Conservation (phyloP, 192 early-diverging fungal species). For the Coemansia sp. region DNA sequence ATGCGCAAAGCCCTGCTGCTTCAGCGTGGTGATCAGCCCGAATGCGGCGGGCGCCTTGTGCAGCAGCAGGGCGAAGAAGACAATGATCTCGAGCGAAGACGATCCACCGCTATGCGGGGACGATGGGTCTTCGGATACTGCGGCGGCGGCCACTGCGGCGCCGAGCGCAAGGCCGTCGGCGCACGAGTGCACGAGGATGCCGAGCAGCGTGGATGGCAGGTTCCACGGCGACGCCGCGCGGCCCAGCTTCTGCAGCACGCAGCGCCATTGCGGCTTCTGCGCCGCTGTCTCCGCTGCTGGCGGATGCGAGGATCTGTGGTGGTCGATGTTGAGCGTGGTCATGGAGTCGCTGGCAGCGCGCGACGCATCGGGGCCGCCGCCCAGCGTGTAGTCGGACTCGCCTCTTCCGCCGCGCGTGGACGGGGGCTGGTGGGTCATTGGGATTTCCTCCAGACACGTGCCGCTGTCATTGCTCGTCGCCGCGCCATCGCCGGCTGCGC, state of each 20-base stretch:
- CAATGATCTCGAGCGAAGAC: constrained; percentile 64
- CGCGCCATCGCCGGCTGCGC: background rate
- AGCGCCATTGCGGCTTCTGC: constrained; percentile 33
- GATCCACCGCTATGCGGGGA: constrained; percentile 35
- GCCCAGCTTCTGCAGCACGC: constrained; percentile 13
- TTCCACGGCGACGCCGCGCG: constrained; percentile 40
- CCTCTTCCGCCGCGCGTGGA: background rate
- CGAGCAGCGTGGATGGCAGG: constrained; percentile 73
- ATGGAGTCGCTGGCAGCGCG: background rate
- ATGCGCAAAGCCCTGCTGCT: constrained; percentile 69
- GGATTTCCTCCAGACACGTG: constrained; percentile 43
- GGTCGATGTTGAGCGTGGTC: constrained; percentile 7
- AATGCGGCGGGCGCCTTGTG: constrained; percentile 97
- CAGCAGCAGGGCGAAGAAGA: constrained; percentile 93
- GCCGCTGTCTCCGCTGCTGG: constrained; percentile 22
- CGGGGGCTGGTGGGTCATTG: constrained; percentile 15
- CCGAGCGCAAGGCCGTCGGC: constrained; percentile 95
- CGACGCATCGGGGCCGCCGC: background rate
- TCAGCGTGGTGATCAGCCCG: constrained; percentile 83
- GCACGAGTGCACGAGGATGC: constrained; percentile 93
- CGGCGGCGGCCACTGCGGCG: constrained; percentile 69
- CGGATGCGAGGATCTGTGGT: constrained; percentile 29
- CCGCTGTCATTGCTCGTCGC: constrained; percentile 39
- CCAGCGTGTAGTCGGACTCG: constrained; percentile 32
- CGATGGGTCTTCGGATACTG: constrained; percentile 16